phyloP scores from a whole-genome alignment of 257 asterid genomes.

The Solanum pinnatisectum region DNA sequence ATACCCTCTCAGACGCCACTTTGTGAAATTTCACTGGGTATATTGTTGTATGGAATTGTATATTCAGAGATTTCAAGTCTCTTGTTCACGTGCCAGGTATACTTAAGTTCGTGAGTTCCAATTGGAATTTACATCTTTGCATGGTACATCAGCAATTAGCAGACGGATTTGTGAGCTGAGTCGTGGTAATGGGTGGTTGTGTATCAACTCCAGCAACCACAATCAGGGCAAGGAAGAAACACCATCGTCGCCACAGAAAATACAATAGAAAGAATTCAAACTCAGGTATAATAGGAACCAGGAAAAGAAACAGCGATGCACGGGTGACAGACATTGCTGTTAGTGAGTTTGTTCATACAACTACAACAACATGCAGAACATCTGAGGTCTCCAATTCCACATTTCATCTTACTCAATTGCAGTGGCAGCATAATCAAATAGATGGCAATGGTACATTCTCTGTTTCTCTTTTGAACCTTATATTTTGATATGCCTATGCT shows the following conservation, averaged over 20 bases:
- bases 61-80: neutral
- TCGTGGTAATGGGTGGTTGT: conserved; percentile 69
- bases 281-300: conserved; percentile 28
- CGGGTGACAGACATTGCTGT: conserved; percentile 59
- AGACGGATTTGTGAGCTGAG: conserved; percentile 12
- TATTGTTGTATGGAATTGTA: neutral
- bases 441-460: conserved; percentile 48
- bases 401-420: conserved; percentile 68
- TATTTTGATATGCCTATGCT: neutral
- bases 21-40: neutral
- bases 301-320: conserved; percentile 44
- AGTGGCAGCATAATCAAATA: conserved; percentile 83
- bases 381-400: conserved; percentile 68
- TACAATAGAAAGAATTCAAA: conserved; percentile 22
- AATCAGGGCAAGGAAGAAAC: conserved; percentile 33
- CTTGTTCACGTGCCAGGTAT: neutral
- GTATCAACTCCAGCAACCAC: conserved; percentile 41
- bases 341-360: conserved; percentile 65
- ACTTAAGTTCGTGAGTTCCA: neutral
- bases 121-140: conserved; percentile 1
- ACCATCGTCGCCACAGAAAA: conserved; percentile 27
- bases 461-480: neutral
- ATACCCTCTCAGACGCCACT: neutral
- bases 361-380: conserved; percentile 59
- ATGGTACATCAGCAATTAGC: neutral